These are phyloP conservation scores for Sporothrix phasma DNA, from an alignment of 2,329 filamentous ascomycete species.

Conservation along the genomic window DNA sequence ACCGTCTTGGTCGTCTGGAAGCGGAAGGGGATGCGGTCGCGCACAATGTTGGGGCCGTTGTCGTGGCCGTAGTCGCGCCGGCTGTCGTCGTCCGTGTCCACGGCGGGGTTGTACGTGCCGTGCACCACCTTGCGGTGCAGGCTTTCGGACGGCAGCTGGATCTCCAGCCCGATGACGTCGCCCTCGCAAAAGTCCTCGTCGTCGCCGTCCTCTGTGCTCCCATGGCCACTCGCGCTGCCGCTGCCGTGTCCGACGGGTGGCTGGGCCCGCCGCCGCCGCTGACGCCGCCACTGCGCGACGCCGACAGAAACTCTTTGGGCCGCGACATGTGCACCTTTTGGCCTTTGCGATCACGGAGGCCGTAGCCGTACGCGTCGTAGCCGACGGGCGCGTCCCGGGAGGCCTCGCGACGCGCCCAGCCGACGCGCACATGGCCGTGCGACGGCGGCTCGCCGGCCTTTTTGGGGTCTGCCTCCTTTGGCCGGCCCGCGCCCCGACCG, in stretches of 20 bases:
- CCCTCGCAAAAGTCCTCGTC: constrained; percentile 76
- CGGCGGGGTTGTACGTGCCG: constrained; percentile 77
- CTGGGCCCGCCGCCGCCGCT: neutral
- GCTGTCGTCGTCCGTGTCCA: constrained; percentile 50
- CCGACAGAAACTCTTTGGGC: constrained; percentile 61
- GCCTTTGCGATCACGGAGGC: constrained; percentile 77
- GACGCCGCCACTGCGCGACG: neutral
- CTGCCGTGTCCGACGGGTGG: no score
- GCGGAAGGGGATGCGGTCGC: constrained; percentile 87
- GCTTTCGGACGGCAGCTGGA: constrained; percentile 74
- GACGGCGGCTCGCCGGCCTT: constrained; percentile 34
- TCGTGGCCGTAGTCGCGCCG: constrained; percentile 23
- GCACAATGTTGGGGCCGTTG: constrained; percentile 71
- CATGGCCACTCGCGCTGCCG: neutral
- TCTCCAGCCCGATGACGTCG: constrained; percentile 89
- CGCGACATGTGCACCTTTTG: constrained; percentile 91
- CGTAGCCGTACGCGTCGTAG: constrained; percentile 89
- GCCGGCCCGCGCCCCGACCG: constrained; percentile 31
- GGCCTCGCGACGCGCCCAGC: constrained; percentile 74
- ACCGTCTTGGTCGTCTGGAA: constrained; percentile 81
- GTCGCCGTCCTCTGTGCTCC: neutral
- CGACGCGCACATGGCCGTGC: constrained; percentile 65
- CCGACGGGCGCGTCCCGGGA: constrained; percentile 75
- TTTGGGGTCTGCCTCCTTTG: neutral
- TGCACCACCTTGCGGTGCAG: constrained; percentile 82